phyloP scores from a whole-genome alignment of 1,139 yeast genomes.

The Hanseniaspora sp. region DNA sequence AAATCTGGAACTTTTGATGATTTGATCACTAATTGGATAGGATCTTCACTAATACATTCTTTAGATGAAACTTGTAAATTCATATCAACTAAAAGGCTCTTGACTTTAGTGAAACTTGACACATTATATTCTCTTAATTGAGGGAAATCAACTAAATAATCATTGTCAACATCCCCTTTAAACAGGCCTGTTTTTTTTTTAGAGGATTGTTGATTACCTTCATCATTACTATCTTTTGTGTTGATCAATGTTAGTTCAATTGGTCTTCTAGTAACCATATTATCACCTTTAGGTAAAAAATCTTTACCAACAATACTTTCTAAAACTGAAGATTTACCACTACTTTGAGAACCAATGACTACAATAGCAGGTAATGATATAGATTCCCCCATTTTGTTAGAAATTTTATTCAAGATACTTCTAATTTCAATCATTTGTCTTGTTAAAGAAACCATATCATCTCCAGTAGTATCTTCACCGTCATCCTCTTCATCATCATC shows the following conservation, averaged over 20 bases:
- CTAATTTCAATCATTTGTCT: slow-evolving; percentile 95
- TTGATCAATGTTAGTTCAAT: slow-evolving; percentile 85
- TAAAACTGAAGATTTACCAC: slow-evolving; percentile 89
- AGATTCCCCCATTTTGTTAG: slow-evolving; percentile 39
- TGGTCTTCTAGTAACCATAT: slow-evolving; percentile 94
- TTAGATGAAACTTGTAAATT: slow-evolving; percentile 83
- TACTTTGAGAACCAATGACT: slow-evolving; percentile 92
- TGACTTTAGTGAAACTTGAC: slow-evolving; percentile 81
- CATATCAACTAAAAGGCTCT: slow-evolving; percentile 68
- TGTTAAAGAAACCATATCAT: slow-evolving; percentile 74
- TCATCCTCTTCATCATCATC: slow-evolving; percentile 34
- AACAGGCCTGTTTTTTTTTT: neutral
- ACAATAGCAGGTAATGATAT: slow-evolving; percentile 86
- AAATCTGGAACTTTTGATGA: slow-evolving; percentile 91
- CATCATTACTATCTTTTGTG: slow-evolving; percentile 40
- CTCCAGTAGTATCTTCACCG: slow-evolving; percentile 47
- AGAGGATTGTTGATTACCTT: neutral
- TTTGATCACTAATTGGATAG: slow-evolving; percentile 78
- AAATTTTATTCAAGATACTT: slow-evolving; percentile 56
- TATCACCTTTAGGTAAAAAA: slow-evolving; percentile 84
- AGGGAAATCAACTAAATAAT: slow-evolving; percentile 90
- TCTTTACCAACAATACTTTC: slow-evolving; percentile 93
- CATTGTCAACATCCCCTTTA: slow-evolving; percentile 37
- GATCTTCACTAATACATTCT: slow-evolving; percentile 81
- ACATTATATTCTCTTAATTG: slow-evolving; percentile 70